Percentiles rank a stretch among this genome's conserved stretches.
phyloP scores from a whole-genome alignment of 2,329 filamentous ascomycete species.

The Alternaria consortialis region DNA sequence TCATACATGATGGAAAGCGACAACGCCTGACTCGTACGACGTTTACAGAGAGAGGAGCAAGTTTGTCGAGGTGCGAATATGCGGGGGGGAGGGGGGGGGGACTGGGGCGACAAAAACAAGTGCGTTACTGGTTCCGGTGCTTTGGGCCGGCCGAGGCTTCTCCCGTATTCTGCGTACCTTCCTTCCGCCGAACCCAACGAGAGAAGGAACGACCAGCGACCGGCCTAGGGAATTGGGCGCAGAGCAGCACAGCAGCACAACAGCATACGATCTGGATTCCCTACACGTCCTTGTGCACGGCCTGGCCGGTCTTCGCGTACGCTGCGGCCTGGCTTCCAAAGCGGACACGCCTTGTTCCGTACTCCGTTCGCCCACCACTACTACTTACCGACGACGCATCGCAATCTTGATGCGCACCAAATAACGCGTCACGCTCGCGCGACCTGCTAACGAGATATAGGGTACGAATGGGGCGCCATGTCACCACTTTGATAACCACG shows the following conservation, averaged over 20 bases:
- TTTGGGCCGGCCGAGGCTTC: constrained; percentile 22
- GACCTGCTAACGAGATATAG: constrained; percentile 11
- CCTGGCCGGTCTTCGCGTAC: background rate
- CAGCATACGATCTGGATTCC: no score
- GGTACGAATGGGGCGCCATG: background rate
- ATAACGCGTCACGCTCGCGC: constrained; percentile 15
- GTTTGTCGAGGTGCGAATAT: constrained; percentile 7
- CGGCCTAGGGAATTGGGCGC: no score
- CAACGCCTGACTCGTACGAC: background rate
- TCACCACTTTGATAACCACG: constrained; percentile 4
- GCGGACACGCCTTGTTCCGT: background rate
- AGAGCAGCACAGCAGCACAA: no score
- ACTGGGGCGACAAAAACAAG: background rate
- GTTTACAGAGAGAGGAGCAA: background rate
- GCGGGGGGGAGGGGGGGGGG: background rate
- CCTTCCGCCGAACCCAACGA: constrained; percentile 9
- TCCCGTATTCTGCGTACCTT: constrained; percentile 19
- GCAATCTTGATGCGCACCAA: constrained; percentile 2
- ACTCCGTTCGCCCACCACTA: background rate
- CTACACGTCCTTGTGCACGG: no score
- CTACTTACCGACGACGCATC: background rate
- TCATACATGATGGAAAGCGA: background rate
- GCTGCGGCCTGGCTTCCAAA: background rate
- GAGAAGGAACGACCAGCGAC: constrained; percentile 4
- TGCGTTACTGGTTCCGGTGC: constrained; percentile 12